Percentiles rank a stretch among this genome's conserved stretches.
phyloP scores from a whole-genome alignment of 768 basidiomycete genomes.

The Mycena rebaudengoi region DNA sequence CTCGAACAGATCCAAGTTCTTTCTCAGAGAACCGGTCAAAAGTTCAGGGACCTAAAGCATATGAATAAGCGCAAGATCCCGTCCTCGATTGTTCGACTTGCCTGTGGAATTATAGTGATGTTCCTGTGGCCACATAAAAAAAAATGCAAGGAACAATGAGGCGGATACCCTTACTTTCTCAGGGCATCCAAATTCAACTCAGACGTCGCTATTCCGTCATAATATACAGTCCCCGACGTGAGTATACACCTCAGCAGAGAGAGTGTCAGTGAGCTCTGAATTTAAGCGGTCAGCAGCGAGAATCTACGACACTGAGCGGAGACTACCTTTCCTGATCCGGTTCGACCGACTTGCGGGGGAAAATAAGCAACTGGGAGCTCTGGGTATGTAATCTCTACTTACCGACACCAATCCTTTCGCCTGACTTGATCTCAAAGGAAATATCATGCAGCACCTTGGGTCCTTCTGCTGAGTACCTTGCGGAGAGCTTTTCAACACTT shows the following conservation, averaged over 20 bases:
- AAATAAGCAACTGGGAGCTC: neutral
- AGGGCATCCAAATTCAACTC: slow-evolving; percentile 55
- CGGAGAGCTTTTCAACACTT: slow-evolving; percentile 50
- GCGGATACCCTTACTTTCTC: no score
- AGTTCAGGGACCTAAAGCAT: slow-evolving; percentile 35
- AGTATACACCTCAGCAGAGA: slow-evolving; percentile 52
- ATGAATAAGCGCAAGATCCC: neutral
- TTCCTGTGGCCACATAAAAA: no score
- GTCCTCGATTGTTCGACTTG: slow-evolving; percentile 41
- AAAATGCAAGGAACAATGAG: no score
- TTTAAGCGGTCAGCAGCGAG: neutral
- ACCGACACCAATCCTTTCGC: slow-evolving; percentile 56
- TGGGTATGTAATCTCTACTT: neutral
- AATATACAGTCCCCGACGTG: slow-evolving; percentile 39
- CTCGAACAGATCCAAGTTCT: slow-evolving; percentile 55
- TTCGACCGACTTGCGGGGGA: slow-evolving; percentile 35
- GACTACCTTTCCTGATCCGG: slow-evolving; percentile 30
- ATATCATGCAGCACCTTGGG: slow-evolving; percentile 9
- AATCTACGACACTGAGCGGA: neutral
- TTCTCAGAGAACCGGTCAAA: slow-evolving; percentile 50
- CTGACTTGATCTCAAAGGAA: slow-evolving; percentile 52
- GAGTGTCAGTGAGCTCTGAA: slow-evolving; percentile 47
- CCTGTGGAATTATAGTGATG: slow-evolving; percentile 55
- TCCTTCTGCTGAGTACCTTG: slow-evolving; percentile 43
- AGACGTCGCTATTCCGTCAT: slow-evolving; percentile 51